phyloP scores from a whole-genome alignment of 208 protist species.

The Phytomonas serpens region DNA sequence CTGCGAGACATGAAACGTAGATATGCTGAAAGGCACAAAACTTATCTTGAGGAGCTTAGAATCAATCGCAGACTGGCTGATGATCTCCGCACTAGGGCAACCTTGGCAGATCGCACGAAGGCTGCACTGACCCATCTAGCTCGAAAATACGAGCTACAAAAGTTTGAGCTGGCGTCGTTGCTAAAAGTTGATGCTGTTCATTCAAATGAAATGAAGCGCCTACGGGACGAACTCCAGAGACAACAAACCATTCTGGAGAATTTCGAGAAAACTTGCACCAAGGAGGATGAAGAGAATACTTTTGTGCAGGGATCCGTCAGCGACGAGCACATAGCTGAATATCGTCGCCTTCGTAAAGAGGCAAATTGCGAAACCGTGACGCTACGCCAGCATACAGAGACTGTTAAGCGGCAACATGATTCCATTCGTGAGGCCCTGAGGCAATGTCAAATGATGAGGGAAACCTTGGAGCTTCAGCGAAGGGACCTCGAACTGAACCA shows the following conservation, averaged over 20 bases:
- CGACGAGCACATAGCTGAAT: constrained; percentile 54
- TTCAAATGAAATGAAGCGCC: constrained; percentile 43
- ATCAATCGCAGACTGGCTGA: constrained; percentile 45
- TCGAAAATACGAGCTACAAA: constrained; percentile 54
- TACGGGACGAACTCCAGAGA: constrained; percentile 54
- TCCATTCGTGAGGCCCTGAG: constrained; percentile 44
- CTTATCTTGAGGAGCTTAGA: constrained; percentile 72
- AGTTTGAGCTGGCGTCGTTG: constrained; percentile 33
- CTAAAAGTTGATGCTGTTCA: constrained; percentile 46
- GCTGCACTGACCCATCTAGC: constrained; percentile 50
- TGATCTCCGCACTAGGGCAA: constrained; percentile 55
- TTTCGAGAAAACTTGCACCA: constrained; percentile 50
- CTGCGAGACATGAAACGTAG: constrained; percentile 71
- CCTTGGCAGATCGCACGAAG: constrained; percentile 58
- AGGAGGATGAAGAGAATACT: constrained; percentile 42
- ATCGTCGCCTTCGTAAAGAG: constrained; percentile 68
- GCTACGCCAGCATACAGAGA: constrained; percentile 64
- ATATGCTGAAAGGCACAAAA: constrained; percentile 68
- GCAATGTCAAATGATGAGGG: constrained; percentile 42
- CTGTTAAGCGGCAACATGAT: constrained; percentile 58
- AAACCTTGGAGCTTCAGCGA: constrained; percentile 45
- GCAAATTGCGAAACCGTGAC: constrained; percentile 78
- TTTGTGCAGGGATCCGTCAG: constrained; percentile 30
- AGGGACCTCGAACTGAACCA: constrained; percentile 34
- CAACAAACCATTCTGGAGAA: constrained; percentile 46